Base-by-base conservation (phyloP, 129 eudicot genomes). In the Lonicera japonica region DNA sequence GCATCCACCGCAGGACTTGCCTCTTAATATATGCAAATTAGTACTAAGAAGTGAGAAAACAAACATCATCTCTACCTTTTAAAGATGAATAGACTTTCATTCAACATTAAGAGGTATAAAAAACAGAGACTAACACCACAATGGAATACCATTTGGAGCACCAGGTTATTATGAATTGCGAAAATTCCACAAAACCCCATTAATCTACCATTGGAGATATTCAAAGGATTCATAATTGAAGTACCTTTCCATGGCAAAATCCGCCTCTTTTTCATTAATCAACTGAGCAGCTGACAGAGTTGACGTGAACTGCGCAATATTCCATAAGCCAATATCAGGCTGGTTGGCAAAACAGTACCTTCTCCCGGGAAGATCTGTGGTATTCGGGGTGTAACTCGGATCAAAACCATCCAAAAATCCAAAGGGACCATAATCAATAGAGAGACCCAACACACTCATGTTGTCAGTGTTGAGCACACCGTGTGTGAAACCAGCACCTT, bases 331-430 rank as follows among this genome's bases (percentile, higher is more conserved):
- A 40, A 94, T 83, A 70, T 94, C 99, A 10, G 99, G 99, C 75
- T 94, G 99, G 83, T 94, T 94, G 11, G 96, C 88, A 74, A 94
- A 94, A 61, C 99, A 88, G 62, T 94, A 94, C 57, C 99, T 81
- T 81, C 99, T 77, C 0, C 96, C 96, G 0, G 99, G 99, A 83
- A 94, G 99, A 75, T 94, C 99, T 0, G 99, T 94, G 25, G 99
- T 94, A 64, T 94, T 94, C 47, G 99, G 99, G 14, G 99, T 92
- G 65, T 47, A 92, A 83, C 87, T 85, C 58, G 99, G 99, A 72
- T 94, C 99, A 79, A 94, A 94, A 59, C 96, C 99, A 71, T 94
- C 99, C 70, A 94, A 77, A 67, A 94, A 94, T 16, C 99, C 99
- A 54, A 94, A 94, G 39, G 99, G 99, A 19, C 99, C 99, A 56